Evolutionary conservation across 108 stramenopile genomes (phyloP), one percentile per base, ranked within the genome.

Genomic region (Nitzschia inconspicua): DNA sequence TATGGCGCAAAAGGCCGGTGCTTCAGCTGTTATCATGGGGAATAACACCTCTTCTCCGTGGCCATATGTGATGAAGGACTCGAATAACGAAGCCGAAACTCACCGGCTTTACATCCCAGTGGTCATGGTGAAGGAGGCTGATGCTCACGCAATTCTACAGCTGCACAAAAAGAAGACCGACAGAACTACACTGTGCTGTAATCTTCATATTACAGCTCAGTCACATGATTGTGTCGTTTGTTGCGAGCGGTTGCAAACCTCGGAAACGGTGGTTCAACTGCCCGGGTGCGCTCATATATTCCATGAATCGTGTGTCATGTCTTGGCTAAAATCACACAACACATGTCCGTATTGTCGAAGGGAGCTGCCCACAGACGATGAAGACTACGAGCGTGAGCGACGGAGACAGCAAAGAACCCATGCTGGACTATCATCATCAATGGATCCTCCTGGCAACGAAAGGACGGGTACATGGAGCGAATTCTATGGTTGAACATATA

Each of bases 21-120:
- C 89, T 9, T 34, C 56, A n/a, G 93, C 83, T 0, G 76, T 84
- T 14, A 70, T 89, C 49, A 65, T 88, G 26, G 80, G 68, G 3
- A 83, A 84, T 32, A 64, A 74, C 52, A 47, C 60, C 9, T 30
- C 70, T 22, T 63, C 51, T 27, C 70, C 85, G 1, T 94, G 85
- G 86, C 88, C 88, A 11, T 94, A 90, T 49, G 75, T 85, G 4
- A 94, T 94, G 93, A 80, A 88, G 50, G 88, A 93, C 67, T 80
- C 78, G 18, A 58, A 44, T 14, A 54, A 54, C 4, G 85, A 87
- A 66, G 78, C 81, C 14, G 25, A 57, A 28, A 32, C 48, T 55
- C 13, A 22, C 4, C 14, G 22, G 5, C 25, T 89, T 24, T 63
- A 27, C 16, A 84, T 93, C 39, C 92, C 92, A 1, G 84, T 88